Evolutionary conservation across 2,329 filamentous ascomycete species (phyloP), one percentile per base, ranked within the genome.

Genomic region (Aspergillus calidoustus): DNA sequence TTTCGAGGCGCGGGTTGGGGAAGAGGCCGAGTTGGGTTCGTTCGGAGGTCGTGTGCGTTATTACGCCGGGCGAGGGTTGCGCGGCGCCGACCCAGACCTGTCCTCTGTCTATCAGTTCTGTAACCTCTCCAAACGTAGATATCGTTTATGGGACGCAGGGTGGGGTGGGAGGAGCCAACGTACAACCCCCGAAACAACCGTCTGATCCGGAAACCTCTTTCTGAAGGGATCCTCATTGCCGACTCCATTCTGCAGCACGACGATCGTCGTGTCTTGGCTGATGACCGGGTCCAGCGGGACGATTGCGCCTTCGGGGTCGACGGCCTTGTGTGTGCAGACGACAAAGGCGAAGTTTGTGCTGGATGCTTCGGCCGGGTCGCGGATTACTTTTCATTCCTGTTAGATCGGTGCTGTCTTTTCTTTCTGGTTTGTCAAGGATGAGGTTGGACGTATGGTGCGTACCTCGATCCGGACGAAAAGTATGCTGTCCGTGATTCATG

Each of bases 21-120:
- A 81, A 86, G 0, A 86, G 69, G 0, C 85, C 85, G 3, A 87
- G 81, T 59, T 87, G 81, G 70, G 83, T 82, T 63, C 84, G 77
- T 68, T 87, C 85, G 13, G 81, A 81, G 56, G 80, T 81, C 23
- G 76, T 83, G 65, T 87, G 85, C 8, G 73, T 70, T 25, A 86
- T 74, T 3, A 81, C 63, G 0, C 85, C 85, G 0, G 84, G 83
- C 7, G 76, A 69, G 3, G 73, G 73, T 64, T 87, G 85, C 0
- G 72, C 78, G 8, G 83, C 83, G 4, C 84, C 84, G 0, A 84
- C 81, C 85, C 73, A 75, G 4, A 72, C 72, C 73, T 75, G 22
- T 38, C 4, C 9, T 34, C 31, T 13, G 19, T 11, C 15, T 8
- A 23, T 19, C 19, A 19, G 19, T 19, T 19, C 19, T 19, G 19